Evolutionary conservation across 108 stramenopile genomes (phyloP).

Genomic region (Cyclotella sp.): DNA sequence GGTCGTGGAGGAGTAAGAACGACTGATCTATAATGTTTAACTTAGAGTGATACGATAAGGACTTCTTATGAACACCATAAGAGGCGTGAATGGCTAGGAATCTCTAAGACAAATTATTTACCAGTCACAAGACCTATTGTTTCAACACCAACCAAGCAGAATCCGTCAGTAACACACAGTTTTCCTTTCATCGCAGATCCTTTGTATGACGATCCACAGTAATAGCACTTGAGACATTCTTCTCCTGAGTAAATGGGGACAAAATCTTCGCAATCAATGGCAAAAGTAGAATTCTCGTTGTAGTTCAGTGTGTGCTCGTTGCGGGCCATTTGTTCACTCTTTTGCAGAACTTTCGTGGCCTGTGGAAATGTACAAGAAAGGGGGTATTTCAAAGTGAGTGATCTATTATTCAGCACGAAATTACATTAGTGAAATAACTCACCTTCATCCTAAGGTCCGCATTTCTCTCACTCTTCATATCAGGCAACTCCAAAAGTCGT

Average conservation of each 20-base stretch:
- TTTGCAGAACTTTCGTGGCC: constrained; percentile 95
- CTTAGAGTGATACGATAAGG: neutral
- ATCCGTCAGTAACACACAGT: constrained; percentile 88
- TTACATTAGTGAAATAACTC: constrained; percentile 3
- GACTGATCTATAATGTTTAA: neutral
- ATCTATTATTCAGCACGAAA: too few species aligned
- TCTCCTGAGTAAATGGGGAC: constrained; percentile 91
- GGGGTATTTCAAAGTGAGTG: too few species aligned
- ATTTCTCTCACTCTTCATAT: constrained; percentile 93
- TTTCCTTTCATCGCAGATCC: constrained; percentile 68
- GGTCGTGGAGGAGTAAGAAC: too few species aligned
- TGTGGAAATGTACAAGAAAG: neutral
- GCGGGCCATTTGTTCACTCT: constrained; percentile 97
- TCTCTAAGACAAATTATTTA: neutral
- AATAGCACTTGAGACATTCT: constrained; percentile 80
- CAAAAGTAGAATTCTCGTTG: constrained; percentile 94
- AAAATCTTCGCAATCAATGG: constrained; percentile 89
- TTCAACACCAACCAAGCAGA: constrained; percentile 91
- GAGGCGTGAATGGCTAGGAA: too few species aligned
- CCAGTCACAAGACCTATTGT: constrained; percentile 96
- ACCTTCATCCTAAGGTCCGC: constrained; percentile 91
- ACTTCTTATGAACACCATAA: too few species aligned
- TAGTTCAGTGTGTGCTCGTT: constrained; percentile 97
- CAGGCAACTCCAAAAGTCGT: constrained; percentile 96
- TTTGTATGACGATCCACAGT: constrained; percentile 85